Evolutionary conservation across 108 stramenopile genomes (phyloP).

Genomic region (Skeletonema tropicum): DNA sequence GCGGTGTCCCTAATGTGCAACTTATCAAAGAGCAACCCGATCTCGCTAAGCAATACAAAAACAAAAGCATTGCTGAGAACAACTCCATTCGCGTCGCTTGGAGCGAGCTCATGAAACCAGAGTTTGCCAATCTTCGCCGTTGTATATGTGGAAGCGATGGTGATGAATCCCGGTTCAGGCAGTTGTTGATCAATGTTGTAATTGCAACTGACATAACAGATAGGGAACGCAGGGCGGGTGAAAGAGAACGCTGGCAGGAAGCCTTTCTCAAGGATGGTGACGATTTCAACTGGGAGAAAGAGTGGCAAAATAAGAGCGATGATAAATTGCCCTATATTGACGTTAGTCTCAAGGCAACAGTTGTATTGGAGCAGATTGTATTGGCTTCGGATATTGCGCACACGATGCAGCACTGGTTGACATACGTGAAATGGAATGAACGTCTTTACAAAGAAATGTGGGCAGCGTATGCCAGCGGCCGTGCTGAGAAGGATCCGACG

Average conservation of each 20-base stretch:
- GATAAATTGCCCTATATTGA: constrained; percentile 12
- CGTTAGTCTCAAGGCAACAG: constrained; percentile 7
- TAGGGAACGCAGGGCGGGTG: constrained; percentile 20
- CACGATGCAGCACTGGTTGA: constrained; percentile 57
- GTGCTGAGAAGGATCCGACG: constrained; percentile 23
- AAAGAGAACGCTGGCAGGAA: constrained; percentile 22
- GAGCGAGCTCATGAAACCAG: constrained; percentile 30
- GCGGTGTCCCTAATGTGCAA: constrained; percentile 35
- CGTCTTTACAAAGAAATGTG: constrained; percentile 54
- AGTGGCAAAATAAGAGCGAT: constrained; percentile 11
- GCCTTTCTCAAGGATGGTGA: not conserved
- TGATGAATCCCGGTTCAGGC: constrained; percentile 18
- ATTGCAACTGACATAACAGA: constrained; percentile 43
- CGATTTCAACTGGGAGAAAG: constrained; percentile 8
- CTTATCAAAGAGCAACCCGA: constrained; percentile 21
- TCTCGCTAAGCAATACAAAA: constrained; percentile 14
- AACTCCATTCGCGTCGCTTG: constrained; percentile 45
- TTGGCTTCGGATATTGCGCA: constrained; percentile 53
- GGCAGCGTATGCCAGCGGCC: constrained; percentile 14
- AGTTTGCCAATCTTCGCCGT: constrained; percentile 21
- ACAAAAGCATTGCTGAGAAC: constrained; percentile 35
- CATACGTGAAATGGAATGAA: constrained; percentile 58
- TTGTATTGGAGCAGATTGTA: constrained; percentile 48
- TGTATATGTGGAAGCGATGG: constrained; percentile 22
- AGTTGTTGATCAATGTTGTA: constrained; percentile 28